A percentile compares a stretch with the other conserved stretches of the same genome.
phyloP scores from a whole-genome alignment of 805 yeast species.

The Monosporozyma unispora region DNA sequence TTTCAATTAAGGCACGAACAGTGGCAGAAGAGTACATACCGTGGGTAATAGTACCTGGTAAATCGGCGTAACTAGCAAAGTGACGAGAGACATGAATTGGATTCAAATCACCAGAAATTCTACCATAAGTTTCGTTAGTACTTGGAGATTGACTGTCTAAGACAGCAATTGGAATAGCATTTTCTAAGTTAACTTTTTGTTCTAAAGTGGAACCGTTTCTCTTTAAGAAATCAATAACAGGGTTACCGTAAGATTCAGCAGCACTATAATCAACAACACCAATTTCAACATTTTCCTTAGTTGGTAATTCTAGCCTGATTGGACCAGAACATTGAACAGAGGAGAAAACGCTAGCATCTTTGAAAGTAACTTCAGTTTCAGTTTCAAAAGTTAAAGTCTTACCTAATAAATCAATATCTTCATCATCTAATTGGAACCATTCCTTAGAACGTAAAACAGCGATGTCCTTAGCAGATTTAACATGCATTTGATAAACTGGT shows the following conservation, averaged over 20 bases:
- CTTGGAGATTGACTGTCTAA: constrained; percentile 71
- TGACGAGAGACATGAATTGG: constrained; percentile 97
- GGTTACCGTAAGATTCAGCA: constrained; percentile 91
- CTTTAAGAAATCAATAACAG: constrained; percentile 85
- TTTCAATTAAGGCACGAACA: constrained; percentile 89
- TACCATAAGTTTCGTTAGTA: constrained; percentile 93
- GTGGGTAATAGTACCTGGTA: constrained; percentile 97
- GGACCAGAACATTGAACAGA: constrained; percentile 79
- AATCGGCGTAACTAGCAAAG: constrained; percentile 83
- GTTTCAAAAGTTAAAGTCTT: constrained; percentile 84
- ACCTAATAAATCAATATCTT: constrained; percentile 59
- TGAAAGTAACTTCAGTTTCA: constrained; percentile 74
- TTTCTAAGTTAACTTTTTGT: constrained; percentile 86
- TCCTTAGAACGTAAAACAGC: constrained; percentile 92
- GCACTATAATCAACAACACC: constrained; percentile 84
- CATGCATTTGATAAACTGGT: constrained; percentile 71
- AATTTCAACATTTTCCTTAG: constrained; percentile 77
- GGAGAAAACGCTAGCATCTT: constrained; percentile 64
- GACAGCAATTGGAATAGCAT: constrained; percentile 74
- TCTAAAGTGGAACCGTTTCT: constrained; percentile 92
- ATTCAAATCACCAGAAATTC: constrained; percentile 95
- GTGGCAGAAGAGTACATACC: constrained; percentile 98
- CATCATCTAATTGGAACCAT: constrained; percentile 84
- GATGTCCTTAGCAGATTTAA: constrained; percentile 74
- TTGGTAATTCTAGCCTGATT: constrained; percentile 79